Evolutionary conservation across 2,329 filamentous ascomycete species (phyloP).

Genomic region (Colletotrichum liaoningense): DNA sequence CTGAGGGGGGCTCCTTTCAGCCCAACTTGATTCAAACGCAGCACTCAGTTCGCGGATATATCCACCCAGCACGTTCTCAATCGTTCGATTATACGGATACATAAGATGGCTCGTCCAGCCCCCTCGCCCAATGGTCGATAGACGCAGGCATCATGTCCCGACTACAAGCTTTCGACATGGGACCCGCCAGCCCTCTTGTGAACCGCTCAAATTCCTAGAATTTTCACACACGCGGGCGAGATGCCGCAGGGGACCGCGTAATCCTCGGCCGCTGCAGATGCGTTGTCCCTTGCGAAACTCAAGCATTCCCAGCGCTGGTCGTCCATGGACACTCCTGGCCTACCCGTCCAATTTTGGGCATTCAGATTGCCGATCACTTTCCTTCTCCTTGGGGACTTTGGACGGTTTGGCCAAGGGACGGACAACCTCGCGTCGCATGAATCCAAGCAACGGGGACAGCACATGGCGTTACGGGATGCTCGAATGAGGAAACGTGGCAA

Average conservation of each 20-base stretch:
- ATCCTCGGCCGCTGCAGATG: not conserved
- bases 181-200: not conserved
- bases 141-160: not conserved
- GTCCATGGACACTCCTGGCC: not conserved
- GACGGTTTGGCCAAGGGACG: not conserved
- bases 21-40: not conserved
- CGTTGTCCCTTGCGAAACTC: not conserved
- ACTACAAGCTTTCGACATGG: conserved; percentile 13
- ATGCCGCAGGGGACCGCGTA: conserved; percentile 16
- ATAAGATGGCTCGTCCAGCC: not conserved
- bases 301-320: not conserved
- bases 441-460: not conserved
- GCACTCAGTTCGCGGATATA: not conserved
- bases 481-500: not conserved
- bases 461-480: not conserved
- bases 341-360: not conserved
- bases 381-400: not conserved
- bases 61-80: not conserved
- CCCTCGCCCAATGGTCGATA: not conserved
- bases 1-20: not conserved
- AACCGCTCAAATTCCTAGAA: not conserved
- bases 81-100: conserved; percentile 9
- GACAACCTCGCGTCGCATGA: not conserved
- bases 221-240: not conserved
- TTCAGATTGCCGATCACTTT: conserved; percentile 7